Base-by-base conservation (phyloP, 78 protist genomes). In the Guillardia theta region DNA sequence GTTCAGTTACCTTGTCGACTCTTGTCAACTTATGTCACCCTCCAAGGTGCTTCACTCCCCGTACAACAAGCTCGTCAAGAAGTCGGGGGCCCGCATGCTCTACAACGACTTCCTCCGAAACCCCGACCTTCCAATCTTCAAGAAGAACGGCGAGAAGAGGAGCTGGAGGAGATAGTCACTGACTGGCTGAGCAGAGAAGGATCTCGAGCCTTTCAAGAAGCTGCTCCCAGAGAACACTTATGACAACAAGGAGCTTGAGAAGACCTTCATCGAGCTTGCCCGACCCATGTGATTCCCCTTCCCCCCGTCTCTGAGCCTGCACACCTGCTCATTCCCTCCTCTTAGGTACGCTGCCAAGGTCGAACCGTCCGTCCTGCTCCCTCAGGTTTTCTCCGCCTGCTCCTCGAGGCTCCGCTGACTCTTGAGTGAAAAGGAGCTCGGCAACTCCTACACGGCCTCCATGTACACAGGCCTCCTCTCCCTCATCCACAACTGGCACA, bases 1-100 rank as follows among this genome's bases (percentile, higher is more conserved):
- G n/a, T n/a, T n/a, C n/a, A n/a, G n/a, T n/a, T n/a, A n/a, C n/a
- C n/a, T n/a, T n/a, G n/a, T n/a, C n/a, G n/a, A n/a, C n/a, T n/a
- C n/a, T n/a, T n/a, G n/a, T n/a, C n/a, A n/a, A n/a, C n/a, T n/a
- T n/a, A n/a, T n/a, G n/a, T n/a, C n/a, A n/a, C n/a, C n/a, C n/a
- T n/a, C n/a, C n/a, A n/a, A 92, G 22, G 88, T 95, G 77, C 97
- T 98, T 96, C 99, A 99, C 95, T 93, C 98, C 27, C 99, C 99
- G 41, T 99, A 94, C 97, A 95, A 95, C 96, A 98, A 98, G 95
- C 97, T 98, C 33, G 99, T 99, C n/a, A 96, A 95, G 80, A 98
- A 98, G 93, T 94, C 98, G 39, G 93, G 96, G 93, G 97, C 96
- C n/a, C 95, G 99, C 37, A 58, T 98, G 30, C 44, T 94, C 33